Base-by-base conservation (phyloP, 306 rosid genomes). In the Luffa acutangula region DNA sequence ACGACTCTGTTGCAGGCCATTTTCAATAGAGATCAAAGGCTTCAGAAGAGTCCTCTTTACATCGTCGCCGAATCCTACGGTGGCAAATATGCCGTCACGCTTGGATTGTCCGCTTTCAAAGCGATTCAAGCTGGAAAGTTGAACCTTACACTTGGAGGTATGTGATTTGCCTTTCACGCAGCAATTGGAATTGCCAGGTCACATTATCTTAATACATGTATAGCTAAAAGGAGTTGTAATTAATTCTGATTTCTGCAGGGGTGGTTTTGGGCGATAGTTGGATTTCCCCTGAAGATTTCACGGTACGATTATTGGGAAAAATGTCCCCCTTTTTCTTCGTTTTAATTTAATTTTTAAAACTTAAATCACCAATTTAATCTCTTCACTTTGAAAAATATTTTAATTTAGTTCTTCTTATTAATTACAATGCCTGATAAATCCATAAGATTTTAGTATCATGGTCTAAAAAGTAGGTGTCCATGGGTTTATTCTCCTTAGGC, bases 261-360 rank as follows among this genome's bases (percentile, higher is more conserved):
- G 99, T 95, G 80, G 94, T 86, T 82, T 81, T 95, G 80, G 99
- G 99, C 80, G 93, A 95, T 66, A 91, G 97, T 81, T 95, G 99
- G 99, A 95, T 95, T 84, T 95, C 99, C 78, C 97, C 99, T 0
- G 94, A 95, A 87, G 99, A 95, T 85, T 95, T 77, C 88, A 96
- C 91, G 86, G 98, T 90, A 62, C 20, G 83, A 54, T 60, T 65
- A 7, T 36, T 82, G 0, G 2, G 12, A 8, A 7, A 20, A 1
- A 57, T 25, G 53, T 56, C 34, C 5, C 43, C 21, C 21, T 8
- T 2, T 9, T 17, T 3, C 8, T 20, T 39, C 18, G 0, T 53
- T 17, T 18, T 53, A 1, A 11, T 11, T 49, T 11, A n/a, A n/a
- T 11, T 48, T 3, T 0, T 48, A 48, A 48, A 51, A 51, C 0